A percentile compares a stretch with the other conserved stretches of the same genome.
These are phyloP conservation scores for Cinchona pubescens DNA, from an alignment of 257 asterid genomes.

Conservation along the genomic window DNA sequence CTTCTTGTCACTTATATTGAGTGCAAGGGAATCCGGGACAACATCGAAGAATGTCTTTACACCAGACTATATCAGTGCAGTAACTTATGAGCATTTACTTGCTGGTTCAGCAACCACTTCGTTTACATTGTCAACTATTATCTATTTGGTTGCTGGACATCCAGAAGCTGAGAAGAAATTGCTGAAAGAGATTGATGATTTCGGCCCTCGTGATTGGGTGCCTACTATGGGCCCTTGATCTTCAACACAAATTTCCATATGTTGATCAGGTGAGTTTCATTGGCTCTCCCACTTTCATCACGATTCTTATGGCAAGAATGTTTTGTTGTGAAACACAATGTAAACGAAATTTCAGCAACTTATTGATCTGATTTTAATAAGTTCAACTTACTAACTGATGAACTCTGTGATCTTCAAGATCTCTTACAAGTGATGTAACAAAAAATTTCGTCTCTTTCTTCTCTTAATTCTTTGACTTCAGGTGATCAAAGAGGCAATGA, in stretches of 20 bases:
- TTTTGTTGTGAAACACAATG: too few species aligned
- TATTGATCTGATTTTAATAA: background rate
- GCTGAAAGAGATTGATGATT: slow-evolving; percentile 64
- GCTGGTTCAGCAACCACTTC: slow-evolving; percentile 97
- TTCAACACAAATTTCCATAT: slow-evolving; percentile 68
- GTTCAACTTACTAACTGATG: background rate
- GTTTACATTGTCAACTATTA: slow-evolving; percentile 65
- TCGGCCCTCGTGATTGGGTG: slow-evolving; percentile 54
- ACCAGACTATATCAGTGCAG: slow-evolving; percentile 79
- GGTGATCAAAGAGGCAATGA: slow-evolving; percentile 98
- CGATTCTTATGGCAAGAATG: background rate
- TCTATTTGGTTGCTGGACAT: slow-evolving; percentile 72
- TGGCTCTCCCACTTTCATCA: background rate
- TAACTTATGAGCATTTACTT: slow-evolving; percentile 78
- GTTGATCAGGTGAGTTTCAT: slow-evolving; percentile 54
- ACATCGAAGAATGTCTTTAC: slow-evolving; percentile 58
- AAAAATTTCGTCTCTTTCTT: background rate
- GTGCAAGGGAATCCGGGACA: slow-evolving; percentile 57
- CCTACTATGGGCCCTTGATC: slow-evolving; percentile 78
- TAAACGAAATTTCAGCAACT: background rate
- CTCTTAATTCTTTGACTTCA: slow-evolving; percentile 21
- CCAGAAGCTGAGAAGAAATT: slow-evolving; percentile 65
- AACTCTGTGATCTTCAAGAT: background rate
- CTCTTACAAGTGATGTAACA: background rate
- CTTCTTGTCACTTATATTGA: slow-evolving; percentile 68